Evolutionary conservation across 768 basidiomycete genomes (phyloP).

Genomic region (Naganishia vishniacii): DNA sequence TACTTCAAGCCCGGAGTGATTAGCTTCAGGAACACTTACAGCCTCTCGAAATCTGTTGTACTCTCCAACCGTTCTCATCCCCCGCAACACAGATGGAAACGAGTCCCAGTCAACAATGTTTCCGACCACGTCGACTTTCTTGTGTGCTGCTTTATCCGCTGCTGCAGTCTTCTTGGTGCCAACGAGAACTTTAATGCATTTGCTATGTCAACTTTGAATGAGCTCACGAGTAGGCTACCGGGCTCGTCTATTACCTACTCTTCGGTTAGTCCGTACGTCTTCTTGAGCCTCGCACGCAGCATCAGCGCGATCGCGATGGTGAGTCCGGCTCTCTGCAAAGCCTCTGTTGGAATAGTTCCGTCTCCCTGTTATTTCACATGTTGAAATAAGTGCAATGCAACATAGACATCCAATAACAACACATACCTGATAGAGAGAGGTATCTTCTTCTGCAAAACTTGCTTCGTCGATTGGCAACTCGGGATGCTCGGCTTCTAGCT

Average conservation of each 20-base stretch:
- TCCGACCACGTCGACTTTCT: constrained; percentile 54
- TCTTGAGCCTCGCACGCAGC: constrained; percentile 78
- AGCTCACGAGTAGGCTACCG: background rate
- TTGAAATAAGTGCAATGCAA: too few species aligned
- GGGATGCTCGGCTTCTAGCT: constrained; percentile 47
- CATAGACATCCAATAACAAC: too few species aligned
- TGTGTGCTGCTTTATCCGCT: constrained; percentile 73
- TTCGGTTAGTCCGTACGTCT: constrained; percentile 76
- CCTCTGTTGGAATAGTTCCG: constrained; percentile 6
- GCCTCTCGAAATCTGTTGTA: constrained; percentile 58
- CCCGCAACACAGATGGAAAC: constrained; percentile 58
- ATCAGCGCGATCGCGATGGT: constrained; percentile 79
- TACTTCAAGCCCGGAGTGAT: background rate
- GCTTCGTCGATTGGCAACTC: constrained; percentile 16
- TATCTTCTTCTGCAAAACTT: constrained; percentile 20
- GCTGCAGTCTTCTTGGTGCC: constrained; percentile 77
- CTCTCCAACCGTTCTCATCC: constrained; percentile 61
- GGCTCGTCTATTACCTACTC: constrained; percentile 60
- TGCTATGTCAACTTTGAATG: constrained; percentile 50
- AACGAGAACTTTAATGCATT: constrained; percentile 78
- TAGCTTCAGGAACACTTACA: constrained; percentile 52
- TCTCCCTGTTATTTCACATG: constrained; percentile 1
- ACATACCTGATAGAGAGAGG: constrained; percentile 10
- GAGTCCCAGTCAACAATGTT: constrained; percentile 68
- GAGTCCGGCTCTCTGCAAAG: constrained; percentile 54